phyloP scores from a whole-genome alignment of 257 asterid species.

The Solanum neorickii region DNA sequence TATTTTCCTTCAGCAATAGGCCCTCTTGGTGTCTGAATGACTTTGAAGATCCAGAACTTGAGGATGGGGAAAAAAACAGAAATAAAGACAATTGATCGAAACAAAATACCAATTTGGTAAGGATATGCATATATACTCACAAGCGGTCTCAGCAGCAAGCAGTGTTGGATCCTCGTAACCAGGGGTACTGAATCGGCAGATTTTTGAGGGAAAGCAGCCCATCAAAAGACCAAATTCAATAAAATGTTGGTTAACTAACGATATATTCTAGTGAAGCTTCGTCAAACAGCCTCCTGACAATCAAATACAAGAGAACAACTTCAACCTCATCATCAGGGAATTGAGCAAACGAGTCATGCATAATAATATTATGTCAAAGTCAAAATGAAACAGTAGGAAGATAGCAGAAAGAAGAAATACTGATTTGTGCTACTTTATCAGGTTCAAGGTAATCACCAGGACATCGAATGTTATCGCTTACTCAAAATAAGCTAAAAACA shows the following conservation, averaged over 20 bases:
- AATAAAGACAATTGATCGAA: not conserved
- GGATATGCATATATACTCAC: slow-evolving; percentile 45
- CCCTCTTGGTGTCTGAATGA: not conserved
- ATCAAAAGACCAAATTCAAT: slow-evolving; percentile 9
- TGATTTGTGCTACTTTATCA: not conserved
- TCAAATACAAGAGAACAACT: not conserved
- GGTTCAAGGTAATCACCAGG: not conserved
- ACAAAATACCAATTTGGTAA: not conserved
- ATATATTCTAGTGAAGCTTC: slow-evolving; percentile 8
- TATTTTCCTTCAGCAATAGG: not conserved
- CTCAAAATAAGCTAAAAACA: not conserved
- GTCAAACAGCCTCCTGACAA: not conserved
- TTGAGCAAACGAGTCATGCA: not conserved
- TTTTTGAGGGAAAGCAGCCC: slow-evolving; percentile 73
- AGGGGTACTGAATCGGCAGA: slow-evolving; percentile 17
- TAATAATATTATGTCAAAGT: not conserved
- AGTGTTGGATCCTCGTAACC: slow-evolving; percentile 79
- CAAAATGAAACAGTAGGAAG: not conserved
- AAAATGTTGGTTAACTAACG: slow-evolving; percentile 6
- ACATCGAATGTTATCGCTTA: not conserved
- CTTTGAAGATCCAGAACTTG: not conserved
- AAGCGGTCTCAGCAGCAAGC: slow-evolving; percentile 85
- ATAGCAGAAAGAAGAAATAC: not conserved
- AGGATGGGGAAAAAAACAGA: not conserved
- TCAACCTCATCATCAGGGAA: not conserved